Percentiles rank a stretch among this genome's conserved stretches.
phyloP scores from a whole-genome alignment of 495 filamentous ascomycete genomes.

The Platismatia glauca region DNA sequence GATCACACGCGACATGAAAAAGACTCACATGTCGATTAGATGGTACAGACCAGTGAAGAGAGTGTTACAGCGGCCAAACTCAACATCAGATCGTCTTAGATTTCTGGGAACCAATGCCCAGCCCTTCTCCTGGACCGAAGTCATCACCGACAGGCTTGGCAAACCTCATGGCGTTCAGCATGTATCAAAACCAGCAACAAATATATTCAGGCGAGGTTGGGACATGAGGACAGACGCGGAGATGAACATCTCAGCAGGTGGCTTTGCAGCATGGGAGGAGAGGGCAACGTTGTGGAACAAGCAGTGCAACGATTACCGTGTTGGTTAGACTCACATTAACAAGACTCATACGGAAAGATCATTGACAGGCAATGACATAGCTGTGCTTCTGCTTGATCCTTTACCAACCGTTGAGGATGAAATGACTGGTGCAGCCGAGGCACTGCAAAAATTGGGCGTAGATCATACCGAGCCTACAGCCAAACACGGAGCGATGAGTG shows the following conservation, averaged over 20 bases:
- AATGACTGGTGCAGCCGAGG: not conserved
- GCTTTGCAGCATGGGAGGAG: constrained; percentile 12
- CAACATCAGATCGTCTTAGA: not conserved
- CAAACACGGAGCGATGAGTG: not conserved
- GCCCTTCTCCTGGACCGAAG: not conserved
- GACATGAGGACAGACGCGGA: not conserved
- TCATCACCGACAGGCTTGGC: not conserved
- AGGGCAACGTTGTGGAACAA: constrained; percentile 11
- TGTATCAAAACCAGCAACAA: constrained; percentile 2
- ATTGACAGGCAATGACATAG: not conserved
- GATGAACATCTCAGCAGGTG: not conserved
- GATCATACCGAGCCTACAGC: not conserved
- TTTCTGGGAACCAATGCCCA: not conserved
- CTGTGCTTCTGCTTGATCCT: constrained; percentile 9
- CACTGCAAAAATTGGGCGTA: not conserved
- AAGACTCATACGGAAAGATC: not conserved
- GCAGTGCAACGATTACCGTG: not conserved
- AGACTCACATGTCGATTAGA: constrained; percentile 11
- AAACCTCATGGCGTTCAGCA: constrained; percentile 4
- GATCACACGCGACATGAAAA: constrained; percentile 9
- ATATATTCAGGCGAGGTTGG: constrained; percentile 12
- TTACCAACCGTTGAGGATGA: constrained; percentile 3
- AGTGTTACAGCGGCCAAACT: not conserved
- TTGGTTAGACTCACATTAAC: not conserved
- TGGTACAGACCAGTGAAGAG: constrained; percentile 13